Evolutionary conservation across 768 basidiomycete species (phyloP), one percentile per base, ranked within the genome.

Genomic region (Tulasnella sp.): DNA sequence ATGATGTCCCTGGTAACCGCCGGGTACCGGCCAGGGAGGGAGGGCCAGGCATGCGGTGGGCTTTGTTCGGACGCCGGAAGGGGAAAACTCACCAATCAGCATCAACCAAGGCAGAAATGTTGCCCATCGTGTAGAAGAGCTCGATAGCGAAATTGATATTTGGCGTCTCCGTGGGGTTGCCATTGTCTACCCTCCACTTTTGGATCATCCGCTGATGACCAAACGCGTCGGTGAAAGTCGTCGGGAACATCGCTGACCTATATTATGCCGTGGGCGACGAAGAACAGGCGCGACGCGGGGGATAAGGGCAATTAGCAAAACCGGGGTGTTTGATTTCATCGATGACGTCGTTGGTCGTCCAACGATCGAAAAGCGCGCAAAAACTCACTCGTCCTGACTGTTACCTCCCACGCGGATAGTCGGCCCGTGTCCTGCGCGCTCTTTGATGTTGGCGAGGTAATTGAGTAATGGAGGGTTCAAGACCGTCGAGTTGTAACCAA

Each of bases 111-210:
- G 86, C 82, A 0, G 91, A 91, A 39, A 93, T 88, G 79, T 92
- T 91, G 16, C 84, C 83, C 84, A 92, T 88, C 81, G 92, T 87
- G 83, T 91, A 90, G 83, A 96, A 88, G 72, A 96, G 85, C 80
- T 93, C 92, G 0, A 86, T 82, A 0, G 92, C 90, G 77, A 91
- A 90, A 44, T 90, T 84, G 42, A 93, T 88, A 16, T 92, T 88
- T 1, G 92, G 90, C 24, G 94, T 95, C 68, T 88, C 87, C 2
- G 92, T 94, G 4, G 78, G 78, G 56, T 77, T 77, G 34, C 71
- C 68, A 27, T 73, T 73, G n/a, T 42, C 42, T 3, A 19, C 19
- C 7, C 24, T 39, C 42, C 36, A 77, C 89, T 90, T 83, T 74
- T 86, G 85, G 77, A 87, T 80, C 62, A 85, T 79, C 48, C 48